A percentile compares a stretch with the other conserved stretches of the same genome.
These are phyloP conservation scores for Rhizoctonia solani DNA, from an alignment of 1,284 basidiomycete species.

Conservation along the genomic window DNA sequence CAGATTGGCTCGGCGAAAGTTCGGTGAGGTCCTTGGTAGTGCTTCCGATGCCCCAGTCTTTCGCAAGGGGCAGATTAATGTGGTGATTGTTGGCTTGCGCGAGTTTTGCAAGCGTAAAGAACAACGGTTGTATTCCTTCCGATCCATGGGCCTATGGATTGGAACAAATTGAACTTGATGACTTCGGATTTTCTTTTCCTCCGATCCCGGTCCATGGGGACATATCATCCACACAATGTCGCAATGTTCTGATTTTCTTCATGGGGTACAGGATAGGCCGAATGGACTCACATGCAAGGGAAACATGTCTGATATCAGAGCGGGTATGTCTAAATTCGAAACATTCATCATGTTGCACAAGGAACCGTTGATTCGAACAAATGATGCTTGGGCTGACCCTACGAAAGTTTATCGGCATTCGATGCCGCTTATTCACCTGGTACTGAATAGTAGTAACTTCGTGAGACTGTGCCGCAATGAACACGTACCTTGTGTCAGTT, in stretches of 20 bases:
- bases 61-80: constrained; percentile 14
- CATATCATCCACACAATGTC: not conserved
- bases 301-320: not conserved
- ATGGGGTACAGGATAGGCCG: constrained; percentile 1
- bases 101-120: not conserved
- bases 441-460: no score
- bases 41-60: not conserved
- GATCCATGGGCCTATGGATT: constrained; percentile 6
- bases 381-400: no score
- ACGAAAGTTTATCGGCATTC: no score
- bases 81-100: no score
- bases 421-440: no score
- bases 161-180: constrained; percentile 14
- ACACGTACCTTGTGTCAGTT: no score
- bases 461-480: no score
- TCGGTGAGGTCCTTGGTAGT: constrained; percentile 2
- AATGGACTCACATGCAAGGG: not conserved
- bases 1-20: constrained; percentile 5
- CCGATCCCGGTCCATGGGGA: constrained; percentile 13
- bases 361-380: no score
- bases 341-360: not conserved
- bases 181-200: not conserved
- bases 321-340: constrained; percentile 25
- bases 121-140: not conserved
- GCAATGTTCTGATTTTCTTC: not conserved